These are phyloP conservation scores for Termitomyces sp. DNA, from an alignment of 768 basidiomycete genomes.

Conservation along the genomic window DNA sequence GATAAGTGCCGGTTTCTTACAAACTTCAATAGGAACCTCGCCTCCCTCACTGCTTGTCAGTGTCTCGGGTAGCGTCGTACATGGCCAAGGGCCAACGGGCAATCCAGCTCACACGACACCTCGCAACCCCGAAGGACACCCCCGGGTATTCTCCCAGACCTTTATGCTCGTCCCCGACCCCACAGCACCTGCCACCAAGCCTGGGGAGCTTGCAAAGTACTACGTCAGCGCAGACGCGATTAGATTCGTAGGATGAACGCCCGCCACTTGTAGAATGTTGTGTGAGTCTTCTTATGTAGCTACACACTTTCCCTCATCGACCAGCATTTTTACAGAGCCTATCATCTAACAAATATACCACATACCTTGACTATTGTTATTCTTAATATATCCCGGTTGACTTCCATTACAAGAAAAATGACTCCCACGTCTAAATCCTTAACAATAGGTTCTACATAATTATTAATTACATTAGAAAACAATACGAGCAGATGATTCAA, in stretches of 20 bases:
- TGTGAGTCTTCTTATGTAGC: conserved; percentile 5
- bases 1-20: background rate
- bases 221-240: conserved; percentile 75
- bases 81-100: conserved; percentile 54
- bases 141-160: conserved; percentile 83
- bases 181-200: conserved; percentile 52
- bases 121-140: conserved; percentile 65
- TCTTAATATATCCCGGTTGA: conserved; percentile 1
- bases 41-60: conserved; percentile 77
- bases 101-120: conserved; percentile 49
- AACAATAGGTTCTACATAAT: conserved; percentile 7
- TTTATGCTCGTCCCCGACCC: conserved; percentile 82
- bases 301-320: background rate
- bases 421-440: background rate
- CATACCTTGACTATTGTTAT: background rate
- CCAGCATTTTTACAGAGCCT: background rate
- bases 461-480: conserved; percentile 7
- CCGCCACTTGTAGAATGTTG: conserved; percentile 1
- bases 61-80: conserved; percentile 75
- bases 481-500: conserved; percentile 7
- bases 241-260: conserved; percentile 62
- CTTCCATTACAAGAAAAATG: background rate
- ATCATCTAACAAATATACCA: conserved; percentile 1
- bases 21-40: conserved; percentile 48
- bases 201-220: conserved; percentile 76